phyloP scores from a whole-genome alignment of 2,329 filamentous ascomycete genomes.

The Aspergillus persii region DNA sequence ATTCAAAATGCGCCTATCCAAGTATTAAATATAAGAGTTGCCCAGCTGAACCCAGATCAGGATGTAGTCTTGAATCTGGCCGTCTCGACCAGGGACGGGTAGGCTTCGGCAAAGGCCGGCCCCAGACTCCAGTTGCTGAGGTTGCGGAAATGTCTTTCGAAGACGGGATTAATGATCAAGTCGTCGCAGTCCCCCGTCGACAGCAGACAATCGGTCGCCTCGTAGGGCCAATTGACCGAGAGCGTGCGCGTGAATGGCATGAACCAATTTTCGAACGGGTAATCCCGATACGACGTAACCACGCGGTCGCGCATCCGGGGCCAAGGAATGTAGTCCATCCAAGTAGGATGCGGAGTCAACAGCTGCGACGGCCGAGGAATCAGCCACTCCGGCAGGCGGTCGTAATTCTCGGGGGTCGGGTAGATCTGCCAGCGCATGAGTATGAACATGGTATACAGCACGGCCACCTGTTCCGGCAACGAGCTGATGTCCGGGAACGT shows the following conservation, averaged over 20 bases:
- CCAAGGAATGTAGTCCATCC: constrained; percentile 81
- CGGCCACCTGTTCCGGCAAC: constrained; percentile 79
- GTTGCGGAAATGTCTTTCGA: constrained; percentile 73
- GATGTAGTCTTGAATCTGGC: constrained; percentile 31
- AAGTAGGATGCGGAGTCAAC: constrained; percentile 67
- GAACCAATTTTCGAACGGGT: constrained; percentile 77
- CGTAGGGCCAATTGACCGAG: constrained; percentile 81
- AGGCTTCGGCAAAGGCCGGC: constrained; percentile 62
- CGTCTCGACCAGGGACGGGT: constrained; percentile 56
- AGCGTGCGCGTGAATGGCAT: constrained; percentile 75
- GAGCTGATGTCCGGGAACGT: constrained; percentile 77
- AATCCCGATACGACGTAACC: constrained; percentile 53
- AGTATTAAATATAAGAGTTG: not conserved
- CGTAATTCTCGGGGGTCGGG: constrained; percentile 75
- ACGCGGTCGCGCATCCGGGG: constrained; percentile 71
- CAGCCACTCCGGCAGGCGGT: constrained; percentile 71
- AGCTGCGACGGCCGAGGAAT: constrained; percentile 66
- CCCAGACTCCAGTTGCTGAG: constrained; percentile 81
- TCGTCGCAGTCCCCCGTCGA: constrained; percentile 55
- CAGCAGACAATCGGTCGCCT: constrained; percentile 67
- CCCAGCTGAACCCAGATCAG: not conserved
- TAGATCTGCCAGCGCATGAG: constrained; percentile 82
- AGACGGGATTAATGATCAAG: constrained; percentile 79
- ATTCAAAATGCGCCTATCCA: not conserved
- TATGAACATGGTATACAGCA: constrained; percentile 83